These are phyloP conservation scores for Spatholobus suberectus DNA, from an alignment of 306 rosid species.

Conservation along the genomic window DNA sequence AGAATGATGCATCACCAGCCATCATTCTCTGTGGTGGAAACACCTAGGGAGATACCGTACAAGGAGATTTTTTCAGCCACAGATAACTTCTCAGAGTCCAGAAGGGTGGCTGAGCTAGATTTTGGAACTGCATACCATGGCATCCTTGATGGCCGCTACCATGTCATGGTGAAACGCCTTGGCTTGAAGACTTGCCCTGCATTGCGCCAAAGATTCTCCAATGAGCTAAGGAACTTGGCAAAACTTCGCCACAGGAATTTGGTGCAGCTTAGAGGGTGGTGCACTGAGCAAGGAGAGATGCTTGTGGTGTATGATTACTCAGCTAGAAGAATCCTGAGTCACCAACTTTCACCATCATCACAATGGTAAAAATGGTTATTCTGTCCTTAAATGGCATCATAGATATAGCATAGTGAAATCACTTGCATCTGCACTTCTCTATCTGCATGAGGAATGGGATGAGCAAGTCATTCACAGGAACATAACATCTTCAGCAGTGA, in stretches of 20 bases:
- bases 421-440: slow-evolving; percentile 79
- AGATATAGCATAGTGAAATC: slow-evolving; percentile 70
- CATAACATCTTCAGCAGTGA: slow-evolving; percentile 81
- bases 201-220: slow-evolving; percentile 65
- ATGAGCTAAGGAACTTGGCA: slow-evolving; percentile 71
- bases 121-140: slow-evolving; percentile 92
- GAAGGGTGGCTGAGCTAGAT: slow-evolving; percentile 82
- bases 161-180: slow-evolving; percentile 80
- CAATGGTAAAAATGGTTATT: slow-evolving; percentile 27
- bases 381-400: slow-evolving; percentile 67
- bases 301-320: slow-evolving; percentile 89
- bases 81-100: slow-evolving; percentile 69
- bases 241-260: slow-evolving; percentile 81
- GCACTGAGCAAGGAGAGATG: slow-evolving; percentile 93
- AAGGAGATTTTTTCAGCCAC: slow-evolving; percentile 72
- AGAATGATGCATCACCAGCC: slow-evolving; percentile 23
- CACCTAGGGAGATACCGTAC: slow-evolving; percentile 77
- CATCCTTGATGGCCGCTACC: slow-evolving; percentile 59
- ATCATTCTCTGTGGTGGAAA: slow-evolving; percentile 59
- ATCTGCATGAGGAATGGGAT: slow-evolving; percentile 96
- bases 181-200: slow-evolving; percentile 95
- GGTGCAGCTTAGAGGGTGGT: slow-evolving; percentile 92
- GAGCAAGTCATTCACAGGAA: slow-evolving; percentile 84
- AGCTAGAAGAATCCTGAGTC: slow-evolving; percentile 66
- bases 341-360: slow-evolving; percentile 61